Percentiles rank a stretch among this genome's conserved stretches.
Evolutionary conservation across 2,329 filamentous ascomycete species (phyloP).

Genomic region (Thelonectria rubi): DNA sequence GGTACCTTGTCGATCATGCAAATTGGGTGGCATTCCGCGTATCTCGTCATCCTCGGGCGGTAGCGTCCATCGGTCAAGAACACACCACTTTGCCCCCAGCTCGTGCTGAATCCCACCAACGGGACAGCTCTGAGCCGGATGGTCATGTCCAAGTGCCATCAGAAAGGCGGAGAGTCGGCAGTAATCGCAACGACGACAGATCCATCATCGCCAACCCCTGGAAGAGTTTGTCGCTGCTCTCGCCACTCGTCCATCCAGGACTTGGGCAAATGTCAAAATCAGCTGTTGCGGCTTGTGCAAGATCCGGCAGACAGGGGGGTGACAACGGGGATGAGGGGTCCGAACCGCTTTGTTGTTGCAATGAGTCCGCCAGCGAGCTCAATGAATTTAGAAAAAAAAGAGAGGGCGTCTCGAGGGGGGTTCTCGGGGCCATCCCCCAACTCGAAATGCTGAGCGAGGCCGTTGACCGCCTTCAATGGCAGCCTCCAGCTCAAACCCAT

Average conservation of each 20-base stretch:
- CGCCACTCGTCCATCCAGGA: slow-evolving; percentile 36
- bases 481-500: not conserved
- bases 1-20: slow-evolving; percentile 8
- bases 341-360: not conserved
- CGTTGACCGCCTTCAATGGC: slow-evolving; percentile 25
- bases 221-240: slow-evolving; percentile 10
- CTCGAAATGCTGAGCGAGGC: not conserved
- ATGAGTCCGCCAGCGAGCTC: not conserved
- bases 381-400: slow-evolving; percentile 12
- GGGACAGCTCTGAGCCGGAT: slow-evolving; percentile 33
- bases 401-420: not conserved
- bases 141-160: slow-evolving; percentile 12
- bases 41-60: slow-evolving; percentile 19
- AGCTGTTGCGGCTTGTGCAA: slow-evolving; percentile 33
- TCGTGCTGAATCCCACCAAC: slow-evolving; percentile 14
- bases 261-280: slow-evolving; percentile 37
- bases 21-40: slow-evolving; percentile 5
- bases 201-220: slow-evolving; percentile 15
- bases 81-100: slow-evolving; percentile 34
- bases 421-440: not conserved
- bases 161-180: slow-evolving; percentile 16
- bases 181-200: slow-evolving; percentile 19
- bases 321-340: slow-evolving; percentile 1
- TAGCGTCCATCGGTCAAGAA: slow-evolving; percentile 22
- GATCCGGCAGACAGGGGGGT: slow-evolving; percentile 31